Conservation (phyloP, 169 alveolate species). For the Ichthyophthirius multifiliis region DNA sequence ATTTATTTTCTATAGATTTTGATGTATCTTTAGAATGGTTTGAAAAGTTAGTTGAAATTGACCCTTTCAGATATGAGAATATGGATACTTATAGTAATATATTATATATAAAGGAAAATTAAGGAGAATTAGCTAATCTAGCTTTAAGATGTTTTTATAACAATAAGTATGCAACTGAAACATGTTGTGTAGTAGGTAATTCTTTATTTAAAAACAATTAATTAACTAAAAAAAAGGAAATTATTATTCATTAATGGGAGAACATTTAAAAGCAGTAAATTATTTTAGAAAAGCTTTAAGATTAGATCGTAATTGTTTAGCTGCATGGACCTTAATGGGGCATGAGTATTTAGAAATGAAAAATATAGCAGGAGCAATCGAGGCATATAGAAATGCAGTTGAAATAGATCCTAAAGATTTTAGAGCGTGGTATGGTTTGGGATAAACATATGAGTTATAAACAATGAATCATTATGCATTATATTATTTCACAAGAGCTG, state of each 20-base stretch:
- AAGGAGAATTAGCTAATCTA: slow-evolving; percentile 81
- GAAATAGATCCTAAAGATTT: slow-evolving; percentile 85
- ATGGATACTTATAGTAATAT: slow-evolving; percentile 84
- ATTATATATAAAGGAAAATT: slow-evolving; percentile 83
- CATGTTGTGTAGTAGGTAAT: slow-evolving; percentile 85
- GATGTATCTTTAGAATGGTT: slow-evolving; percentile 77
- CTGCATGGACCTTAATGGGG: slow-evolving; percentile 89
- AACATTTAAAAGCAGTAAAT: slow-evolving; percentile 82
- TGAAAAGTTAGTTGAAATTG: slow-evolving; percentile 71
- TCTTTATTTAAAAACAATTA: not conserved
- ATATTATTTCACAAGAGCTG: slow-evolving; percentile 84
- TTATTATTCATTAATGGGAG: slow-evolving; percentile 82
- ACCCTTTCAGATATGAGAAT: slow-evolving; percentile 84
- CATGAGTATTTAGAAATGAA: slow-evolving; percentile 89
- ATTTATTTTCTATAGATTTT: slow-evolving; percentile 58
- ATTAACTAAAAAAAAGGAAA: slow-evolving; percentile 25
- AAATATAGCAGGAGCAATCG: slow-evolving; percentile 83
- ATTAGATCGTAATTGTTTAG: slow-evolving; percentile 74
- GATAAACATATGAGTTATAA: slow-evolving; percentile 80
- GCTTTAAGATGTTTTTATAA: slow-evolving; percentile 80
- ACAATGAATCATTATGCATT: slow-evolving; percentile 84
- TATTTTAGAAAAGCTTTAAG: slow-evolving; percentile 85
- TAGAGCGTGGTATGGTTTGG: slow-evolving; percentile 89
- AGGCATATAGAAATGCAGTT: slow-evolving; percentile 84
- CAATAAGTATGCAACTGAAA: slow-evolving; percentile 87